These are phyloP conservation scores for Sordariomycetes sp. DNA, from an alignment of 2,329 filamentous ascomycete genomes.

Conservation along the genomic window DNA sequence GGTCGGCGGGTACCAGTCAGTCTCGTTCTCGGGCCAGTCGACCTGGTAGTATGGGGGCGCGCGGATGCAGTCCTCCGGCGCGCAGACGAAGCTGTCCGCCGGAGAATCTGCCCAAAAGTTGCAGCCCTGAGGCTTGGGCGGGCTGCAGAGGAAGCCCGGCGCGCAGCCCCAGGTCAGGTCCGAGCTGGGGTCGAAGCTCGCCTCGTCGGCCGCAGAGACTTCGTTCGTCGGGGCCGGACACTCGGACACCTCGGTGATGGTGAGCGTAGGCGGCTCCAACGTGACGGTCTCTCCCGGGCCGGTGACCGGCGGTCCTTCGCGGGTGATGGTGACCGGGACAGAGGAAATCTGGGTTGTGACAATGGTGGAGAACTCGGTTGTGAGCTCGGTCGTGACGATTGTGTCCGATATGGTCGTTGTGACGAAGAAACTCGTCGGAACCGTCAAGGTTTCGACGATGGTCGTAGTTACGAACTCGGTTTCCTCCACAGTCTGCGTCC, in stretches of 20 bases:
- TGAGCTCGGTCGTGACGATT: slow-evolving; percentile 3
- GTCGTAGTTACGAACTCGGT: slow-evolving; percentile 5
- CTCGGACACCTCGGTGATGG: slow-evolving; percentile 16
- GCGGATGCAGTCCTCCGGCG: slow-evolving; percentile 29
- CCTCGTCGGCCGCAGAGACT: slow-evolving; percentile 8
- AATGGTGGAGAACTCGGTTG: slow-evolving; percentile 12
- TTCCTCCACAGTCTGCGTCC: neutral
- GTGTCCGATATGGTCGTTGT: slow-evolving; percentile 8
- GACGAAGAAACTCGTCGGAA: slow-evolving; percentile 8
- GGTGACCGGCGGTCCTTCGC: slow-evolving; percentile 8
- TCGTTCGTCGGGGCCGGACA: slow-evolving; percentile 16
- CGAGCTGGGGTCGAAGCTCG: slow-evolving; percentile 21
- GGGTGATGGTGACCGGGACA: slow-evolving; percentile 9
- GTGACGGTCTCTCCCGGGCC: neutral
- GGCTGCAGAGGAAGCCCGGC: slow-evolving; percentile 41
- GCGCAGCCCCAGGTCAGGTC: slow-evolving; percentile 41
- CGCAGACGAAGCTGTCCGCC: slow-evolving; percentile 32
- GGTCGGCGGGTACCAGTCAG: slow-evolving; percentile 37
- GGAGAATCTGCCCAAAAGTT: slow-evolving; percentile 40
- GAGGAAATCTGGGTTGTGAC: slow-evolving; percentile 8
- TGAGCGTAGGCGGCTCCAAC: slow-evolving; percentile 4
- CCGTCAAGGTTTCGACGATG: slow-evolving; percentile 8
- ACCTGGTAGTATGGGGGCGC: slow-evolving; percentile 24
- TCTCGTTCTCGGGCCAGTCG: slow-evolving; percentile 32
- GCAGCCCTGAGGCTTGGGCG: slow-evolving; percentile 36